Conservation (phyloP, 2,329 filamentous ascomycete genomes). For the Pyrenophora seminiperda region DNA sequence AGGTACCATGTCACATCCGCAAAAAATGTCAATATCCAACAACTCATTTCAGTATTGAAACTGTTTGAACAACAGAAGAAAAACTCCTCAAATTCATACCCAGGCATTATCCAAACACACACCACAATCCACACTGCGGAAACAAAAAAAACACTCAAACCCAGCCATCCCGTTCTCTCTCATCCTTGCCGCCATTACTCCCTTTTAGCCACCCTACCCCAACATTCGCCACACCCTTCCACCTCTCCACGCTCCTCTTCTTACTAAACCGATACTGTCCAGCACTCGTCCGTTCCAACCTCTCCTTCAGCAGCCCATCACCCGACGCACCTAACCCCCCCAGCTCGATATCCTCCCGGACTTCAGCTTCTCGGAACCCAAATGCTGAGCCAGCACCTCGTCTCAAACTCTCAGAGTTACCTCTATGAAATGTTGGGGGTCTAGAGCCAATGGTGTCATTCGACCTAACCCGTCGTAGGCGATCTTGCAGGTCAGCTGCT, state of each 20-base stretch:
- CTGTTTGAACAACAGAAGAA: not conserved
- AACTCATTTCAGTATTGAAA: too few relatives aligned
- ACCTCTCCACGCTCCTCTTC: slow-evolving; percentile 41
- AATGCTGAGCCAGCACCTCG: slow-evolving; percentile 33
- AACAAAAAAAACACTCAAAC: too few relatives aligned
- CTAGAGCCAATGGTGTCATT: slow-evolving; percentile 39
- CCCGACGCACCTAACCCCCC: slow-evolving; percentile 30
- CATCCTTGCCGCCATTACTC: slow-evolving; percentile 32
- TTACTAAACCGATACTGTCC: slow-evolving; percentile 42
- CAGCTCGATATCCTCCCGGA: slow-evolving; percentile 45
- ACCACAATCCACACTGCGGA: too few relatives aligned
- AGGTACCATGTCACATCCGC: too few relatives aligned
- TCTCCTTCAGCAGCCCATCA: slow-evolving; percentile 37
- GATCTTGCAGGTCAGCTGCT: slow-evolving; percentile 36
- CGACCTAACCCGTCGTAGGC: slow-evolving; percentile 38
- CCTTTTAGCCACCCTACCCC: slow-evolving; percentile 46
- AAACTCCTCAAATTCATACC: not conserved
- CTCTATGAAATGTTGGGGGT: slow-evolving; percentile 20
- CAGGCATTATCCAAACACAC: not conserved
- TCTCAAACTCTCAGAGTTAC: slow-evolving; percentile 30
- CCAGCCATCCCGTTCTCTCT: slow-evolving; percentile 35
- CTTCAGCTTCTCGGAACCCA: slow-evolving; percentile 47
- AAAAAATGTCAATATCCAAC: too few relatives aligned
- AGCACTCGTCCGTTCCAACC: slow-evolving; percentile 40
- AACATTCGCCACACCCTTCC: slow-evolving; percentile 43